A percentile compares a stretch with the other conserved stretches of the same genome.
Evolutionary conservation across 2,329 filamentous ascomycete genomes (phyloP).

Genomic region (Trichophyton benhamiae): DNA sequence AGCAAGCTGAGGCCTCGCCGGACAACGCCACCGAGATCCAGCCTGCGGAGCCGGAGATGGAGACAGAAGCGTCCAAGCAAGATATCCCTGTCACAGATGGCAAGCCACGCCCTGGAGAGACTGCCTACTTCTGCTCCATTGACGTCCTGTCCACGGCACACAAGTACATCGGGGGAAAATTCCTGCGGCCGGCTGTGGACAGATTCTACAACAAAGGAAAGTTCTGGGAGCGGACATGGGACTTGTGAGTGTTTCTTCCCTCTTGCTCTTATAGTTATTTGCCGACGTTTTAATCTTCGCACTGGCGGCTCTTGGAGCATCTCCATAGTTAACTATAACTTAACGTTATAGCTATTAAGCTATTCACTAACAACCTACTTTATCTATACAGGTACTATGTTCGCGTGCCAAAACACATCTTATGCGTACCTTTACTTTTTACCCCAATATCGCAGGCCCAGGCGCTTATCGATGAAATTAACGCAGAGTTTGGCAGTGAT

Average conservation of each 20-base stretch:
- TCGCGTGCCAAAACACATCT: constrained; percentile 38
- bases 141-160: constrained; percentile 31
- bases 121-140: constrained; percentile 29
- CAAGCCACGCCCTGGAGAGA: not conserved
- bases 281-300: too few relatives aligned
- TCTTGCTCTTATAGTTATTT: too few relatives aligned
- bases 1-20: not conserved
- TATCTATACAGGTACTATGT: constrained; percentile 50
- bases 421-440: constrained; percentile 49
- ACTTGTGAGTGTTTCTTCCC: constrained; percentile 52
- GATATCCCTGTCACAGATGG: too few relatives aligned
- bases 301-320: too few relatives aligned
- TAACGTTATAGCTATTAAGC: too few relatives aligned
- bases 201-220: constrained; percentile 32
- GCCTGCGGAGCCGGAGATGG: too few relatives aligned
- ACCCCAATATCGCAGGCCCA: constrained; percentile 56
- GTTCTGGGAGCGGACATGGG: constrained; percentile 52
- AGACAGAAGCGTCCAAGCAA: too few relatives aligned
- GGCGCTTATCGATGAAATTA: constrained; percentile 52
- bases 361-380: constrained; percentile 8
- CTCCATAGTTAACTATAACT: too few relatives aligned
- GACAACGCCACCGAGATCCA: too few relatives aligned
- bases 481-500: constrained; percentile 37
- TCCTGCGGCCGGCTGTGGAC: constrained; percentile 24
- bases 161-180: constrained; percentile 26